phyloP scores from a whole-genome alignment of 1,139 yeast species.

The Scheffersomyces segobiensis region DNA sequence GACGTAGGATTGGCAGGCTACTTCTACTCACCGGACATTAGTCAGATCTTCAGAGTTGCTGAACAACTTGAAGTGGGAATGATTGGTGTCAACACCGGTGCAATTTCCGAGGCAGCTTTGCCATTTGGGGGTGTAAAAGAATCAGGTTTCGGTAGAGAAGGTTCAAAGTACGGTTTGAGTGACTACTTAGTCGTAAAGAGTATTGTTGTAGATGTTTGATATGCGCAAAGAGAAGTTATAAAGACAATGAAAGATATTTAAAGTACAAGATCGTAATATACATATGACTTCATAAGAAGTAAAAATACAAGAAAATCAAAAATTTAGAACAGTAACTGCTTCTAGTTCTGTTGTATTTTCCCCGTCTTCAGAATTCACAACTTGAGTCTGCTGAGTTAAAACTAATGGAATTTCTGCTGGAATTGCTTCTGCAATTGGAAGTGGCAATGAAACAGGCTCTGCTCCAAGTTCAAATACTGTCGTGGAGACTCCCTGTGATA shows the following conservation, averaged over 20 bases:
- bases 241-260: neutral
- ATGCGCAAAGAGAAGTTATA: neutral
- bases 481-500: neutral
- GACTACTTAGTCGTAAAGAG: constrained; percentile 45
- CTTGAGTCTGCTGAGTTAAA: neutral
- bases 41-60: constrained; percentile 55
- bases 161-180: constrained; percentile 48
- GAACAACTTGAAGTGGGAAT: constrained; percentile 47
- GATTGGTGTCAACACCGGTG: constrained; percentile 49
- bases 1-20: constrained; percentile 49
- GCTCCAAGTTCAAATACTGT: neutral
- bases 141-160: constrained; percentile 53
- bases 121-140: constrained; percentile 54
- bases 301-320: neutral
- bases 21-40: constrained; percentile 43
- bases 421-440: neutral
- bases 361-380: neutral
- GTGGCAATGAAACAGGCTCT: neutral
- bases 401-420: neutral
- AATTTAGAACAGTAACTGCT: neutral
- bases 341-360: neutral
- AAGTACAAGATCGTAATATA: neutral
- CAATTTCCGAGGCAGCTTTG: constrained; percentile 47
- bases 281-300: neutral
- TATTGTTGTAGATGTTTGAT: constrained; percentile 33